These are phyloP conservation scores for Saccharomyces hybrid DNA, from an alignment of 1,139 yeast species.

Conservation along the genomic window DNA sequence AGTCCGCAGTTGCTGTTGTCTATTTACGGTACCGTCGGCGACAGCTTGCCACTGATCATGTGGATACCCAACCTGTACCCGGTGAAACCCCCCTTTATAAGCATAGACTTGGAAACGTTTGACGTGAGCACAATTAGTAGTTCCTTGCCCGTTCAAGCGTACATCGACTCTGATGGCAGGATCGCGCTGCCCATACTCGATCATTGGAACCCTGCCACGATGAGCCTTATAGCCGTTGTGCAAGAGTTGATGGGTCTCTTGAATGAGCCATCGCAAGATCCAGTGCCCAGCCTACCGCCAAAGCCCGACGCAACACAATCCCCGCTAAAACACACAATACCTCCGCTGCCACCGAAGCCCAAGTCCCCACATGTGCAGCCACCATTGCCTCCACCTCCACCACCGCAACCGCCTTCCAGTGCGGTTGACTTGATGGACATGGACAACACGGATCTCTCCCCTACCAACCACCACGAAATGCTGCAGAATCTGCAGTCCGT, in stretches of 20 bases:
- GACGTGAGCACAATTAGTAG: neutral
- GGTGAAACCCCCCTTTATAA: conserved; percentile 49
- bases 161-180: conserved; percentile 66
- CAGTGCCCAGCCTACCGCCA: neutral
- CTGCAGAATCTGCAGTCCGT: neutral
- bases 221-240: conserved; percentile 36
- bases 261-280: neutral
- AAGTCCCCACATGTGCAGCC: conserved; percentile 10
- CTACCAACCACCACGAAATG: conserved; percentile 2
- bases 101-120: conserved; percentile 43
- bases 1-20: conserved; percentile 52
- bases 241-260: conserved; percentile 14
- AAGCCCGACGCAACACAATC: neutral
- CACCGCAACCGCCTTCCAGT: neutral
- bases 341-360: neutral
- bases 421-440: neutral
- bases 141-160: conserved; percentile 12
- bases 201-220: conserved; percentile 42
- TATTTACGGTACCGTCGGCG: conserved; percentile 43
- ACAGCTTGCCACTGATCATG: conserved; percentile 48
- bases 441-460: conserved; percentile 5
- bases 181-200: conserved; percentile 49
- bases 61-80: conserved; percentile 81
- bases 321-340: neutral
- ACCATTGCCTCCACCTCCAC: conserved; percentile 7